Evolutionary conservation across 768 basidiomycete species (phyloP).

Genomic region (Boletus sp.): DNA sequence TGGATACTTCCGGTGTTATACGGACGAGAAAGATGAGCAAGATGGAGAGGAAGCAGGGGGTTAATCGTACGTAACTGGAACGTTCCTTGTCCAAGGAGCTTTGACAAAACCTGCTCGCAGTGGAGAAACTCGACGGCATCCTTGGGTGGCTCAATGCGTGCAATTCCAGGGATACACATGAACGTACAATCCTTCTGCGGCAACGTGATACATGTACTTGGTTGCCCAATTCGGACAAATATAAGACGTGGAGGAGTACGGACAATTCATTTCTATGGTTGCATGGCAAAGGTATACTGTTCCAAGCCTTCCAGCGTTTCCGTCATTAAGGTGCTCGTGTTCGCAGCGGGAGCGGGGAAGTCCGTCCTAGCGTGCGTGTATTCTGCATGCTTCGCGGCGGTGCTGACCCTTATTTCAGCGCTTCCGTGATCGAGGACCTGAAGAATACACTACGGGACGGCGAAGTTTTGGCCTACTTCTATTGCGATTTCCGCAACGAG

Average conservation of each 20-base stretch:
- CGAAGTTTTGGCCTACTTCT: neutral
- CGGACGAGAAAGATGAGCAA: too few relatives aligned
- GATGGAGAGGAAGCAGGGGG: neutral
- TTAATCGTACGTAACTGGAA: neutral
- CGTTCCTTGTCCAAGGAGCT: neutral
- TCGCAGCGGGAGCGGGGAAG: neutral
- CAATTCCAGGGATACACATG: neutral
- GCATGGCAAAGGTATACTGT: neutral
- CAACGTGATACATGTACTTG: neutral
- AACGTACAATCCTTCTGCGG: neutral
- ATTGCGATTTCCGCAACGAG: neutral
- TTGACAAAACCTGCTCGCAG: neutral
- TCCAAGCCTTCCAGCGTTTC: too few relatives aligned
- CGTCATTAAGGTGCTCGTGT: neutral
- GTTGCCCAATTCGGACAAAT: neutral
- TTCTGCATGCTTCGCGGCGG: neutral
- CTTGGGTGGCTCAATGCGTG: neutral
- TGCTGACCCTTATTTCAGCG: neutral
- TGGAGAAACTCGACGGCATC: neutral
- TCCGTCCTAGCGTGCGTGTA: neutral
- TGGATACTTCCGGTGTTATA: too few relatives aligned
- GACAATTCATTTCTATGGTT: neutral
- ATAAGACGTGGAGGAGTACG: neutral
- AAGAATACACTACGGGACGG: neutral
- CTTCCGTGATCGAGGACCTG: neutral